These are phyloP conservation scores for Saccharomyces hybrid DNA, from an alignment of 1,139 yeast species.

Conservation along the genomic window DNA sequence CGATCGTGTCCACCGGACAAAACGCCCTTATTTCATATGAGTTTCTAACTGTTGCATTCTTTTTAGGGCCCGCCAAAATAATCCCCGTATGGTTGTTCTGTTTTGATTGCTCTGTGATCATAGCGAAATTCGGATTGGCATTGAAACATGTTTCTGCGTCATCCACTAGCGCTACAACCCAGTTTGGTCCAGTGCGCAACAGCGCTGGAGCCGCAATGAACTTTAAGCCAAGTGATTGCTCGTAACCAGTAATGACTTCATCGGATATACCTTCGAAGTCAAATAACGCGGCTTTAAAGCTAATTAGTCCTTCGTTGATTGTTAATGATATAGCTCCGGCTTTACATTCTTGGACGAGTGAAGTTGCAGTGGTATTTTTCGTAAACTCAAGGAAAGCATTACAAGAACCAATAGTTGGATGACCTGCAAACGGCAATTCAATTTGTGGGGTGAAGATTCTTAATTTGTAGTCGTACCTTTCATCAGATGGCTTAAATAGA, in stretches of 20 bases:
- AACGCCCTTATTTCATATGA: conserved; percentile 36
- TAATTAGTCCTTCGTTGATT: conserved; percentile 17
- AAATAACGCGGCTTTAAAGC: conserved; percentile 22
- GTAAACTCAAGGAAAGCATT: conserved; percentile 37
- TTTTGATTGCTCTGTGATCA: conserved; percentile 19
- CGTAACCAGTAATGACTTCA: conserved; percentile 19
- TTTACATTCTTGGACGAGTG: conserved; percentile 36
- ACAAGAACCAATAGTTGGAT: conserved; percentile 50
- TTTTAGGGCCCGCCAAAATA: conserved; percentile 35
- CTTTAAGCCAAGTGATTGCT: conserved; percentile 20
- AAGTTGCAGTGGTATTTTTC: conserved; percentile 26
- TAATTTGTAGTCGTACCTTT: conserved; percentile 39
- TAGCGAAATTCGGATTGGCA: conserved; percentile 30
- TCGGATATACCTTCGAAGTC: conserved; percentile 19
- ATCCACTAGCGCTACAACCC: conserved; percentile 35
- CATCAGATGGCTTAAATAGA: conserved; percentile 35
- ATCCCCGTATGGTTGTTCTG: conserved; percentile 33
- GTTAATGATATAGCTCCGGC: conserved; percentile 39
- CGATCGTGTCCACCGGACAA: conserved; percentile 34
- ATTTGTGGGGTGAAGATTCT: conserved; percentile 41
- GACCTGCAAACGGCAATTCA: conserved; percentile 56
- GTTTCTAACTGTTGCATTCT: conserved; percentile 14
- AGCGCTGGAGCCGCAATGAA: conserved; percentile 24
- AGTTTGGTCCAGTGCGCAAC: conserved; percentile 37
- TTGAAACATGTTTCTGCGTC: conserved; percentile 32